A percentile compares a stretch with the other conserved stretches of the same genome.
Conservation (phyloP, 2,329 filamentous ascomycete genomes). For the Leptographium procerum region DNA sequence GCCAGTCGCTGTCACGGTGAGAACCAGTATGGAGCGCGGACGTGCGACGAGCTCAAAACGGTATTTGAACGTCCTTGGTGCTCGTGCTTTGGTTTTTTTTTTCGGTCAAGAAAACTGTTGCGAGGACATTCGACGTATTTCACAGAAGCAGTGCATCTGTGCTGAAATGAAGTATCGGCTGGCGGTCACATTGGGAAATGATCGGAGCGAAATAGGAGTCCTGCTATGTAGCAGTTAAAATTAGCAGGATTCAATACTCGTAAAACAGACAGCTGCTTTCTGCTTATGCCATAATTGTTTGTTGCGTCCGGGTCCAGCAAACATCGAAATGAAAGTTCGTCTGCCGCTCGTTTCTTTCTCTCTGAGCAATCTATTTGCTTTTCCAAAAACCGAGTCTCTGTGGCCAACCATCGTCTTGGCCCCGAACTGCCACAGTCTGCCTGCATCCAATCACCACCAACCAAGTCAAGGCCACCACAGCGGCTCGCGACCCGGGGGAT, state of each 20-base stretch:
- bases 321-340: neutral
- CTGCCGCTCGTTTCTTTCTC: neutral
- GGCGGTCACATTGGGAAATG: neutral
- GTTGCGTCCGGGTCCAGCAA: neutral
- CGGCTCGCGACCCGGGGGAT: neutral
- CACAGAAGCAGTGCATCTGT: neutral
- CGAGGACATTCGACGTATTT: too few species aligned
- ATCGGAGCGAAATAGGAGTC: neutral
- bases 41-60: neutral
- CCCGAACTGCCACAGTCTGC: neutral
- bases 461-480: neutral
- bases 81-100: too few species aligned
- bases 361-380: neutral
- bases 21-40: neutral
- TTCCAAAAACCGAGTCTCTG: neutral
- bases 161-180: neutral
- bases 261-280: neutral
- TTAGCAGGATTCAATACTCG: neutral
- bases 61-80: too few species aligned
- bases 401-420: neutral
- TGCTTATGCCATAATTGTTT: neutral
- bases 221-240: neutral
- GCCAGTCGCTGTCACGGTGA: neutral
- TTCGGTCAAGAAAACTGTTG: neutral
- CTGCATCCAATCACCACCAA: neutral